Conservation (phyloP, 2,329 filamentous ascomycete genomes). For the Penicillium sp. region DNA sequence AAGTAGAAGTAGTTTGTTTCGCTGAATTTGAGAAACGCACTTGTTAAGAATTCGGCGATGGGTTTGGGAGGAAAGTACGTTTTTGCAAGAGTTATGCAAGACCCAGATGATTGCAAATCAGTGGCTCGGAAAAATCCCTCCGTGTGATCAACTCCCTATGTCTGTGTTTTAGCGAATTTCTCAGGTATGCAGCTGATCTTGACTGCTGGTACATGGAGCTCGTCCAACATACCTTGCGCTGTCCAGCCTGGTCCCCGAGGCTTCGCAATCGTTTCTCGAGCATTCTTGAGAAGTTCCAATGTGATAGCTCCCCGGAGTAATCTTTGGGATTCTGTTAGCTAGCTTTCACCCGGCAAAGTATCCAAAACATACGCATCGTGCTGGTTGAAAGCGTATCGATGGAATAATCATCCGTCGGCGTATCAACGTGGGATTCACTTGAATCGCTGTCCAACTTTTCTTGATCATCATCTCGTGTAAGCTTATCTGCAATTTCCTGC, state of each 20-base stretch:
- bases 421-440: constrained; percentile 17
- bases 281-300: constrained; percentile 40
- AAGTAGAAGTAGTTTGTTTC: constrained; percentile 39
- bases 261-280: constrained; percentile 33
- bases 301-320: constrained; percentile 41
- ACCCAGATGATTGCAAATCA: constrained; percentile 31
- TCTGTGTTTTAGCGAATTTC: neutral
- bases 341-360: neutral
- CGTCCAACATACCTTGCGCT: constrained; percentile 1
- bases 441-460: neutral
- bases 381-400: constrained; percentile 13
- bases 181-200: neutral
- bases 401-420: constrained; percentile 21
- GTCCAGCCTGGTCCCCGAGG: constrained; percentile 9
- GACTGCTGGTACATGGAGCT: neutral
- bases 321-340: constrained; percentile 19
- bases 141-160: constrained; percentile 16
- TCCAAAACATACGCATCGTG: constrained; percentile 24
- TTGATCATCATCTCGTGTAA: constrained; percentile 29
- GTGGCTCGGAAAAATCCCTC: constrained; percentile 36
- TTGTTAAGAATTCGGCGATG: constrained; percentile 34
- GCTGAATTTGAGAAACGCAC: constrained; percentile 36
- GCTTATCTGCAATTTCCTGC: constrained; percentile 38
- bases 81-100: constrained; percentile 27
- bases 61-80: constrained; percentile 34